Evolutionary conservation across 2,329 filamentous ascomycete genomes (phyloP).

Genomic region (Fusarium sarcochroum): DNA sequence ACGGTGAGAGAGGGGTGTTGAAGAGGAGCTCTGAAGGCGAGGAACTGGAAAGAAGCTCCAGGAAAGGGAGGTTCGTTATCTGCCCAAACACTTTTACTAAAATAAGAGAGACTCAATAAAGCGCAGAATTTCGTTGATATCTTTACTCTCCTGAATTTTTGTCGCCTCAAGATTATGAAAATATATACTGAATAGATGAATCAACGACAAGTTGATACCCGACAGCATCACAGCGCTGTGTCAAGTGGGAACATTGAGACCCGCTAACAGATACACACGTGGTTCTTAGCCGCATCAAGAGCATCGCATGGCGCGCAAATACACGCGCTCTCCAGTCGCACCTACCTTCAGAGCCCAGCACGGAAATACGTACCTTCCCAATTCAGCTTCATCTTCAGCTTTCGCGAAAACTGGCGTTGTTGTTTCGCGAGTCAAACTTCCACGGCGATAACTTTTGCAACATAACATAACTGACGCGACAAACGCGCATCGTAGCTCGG

Average conservation of each 20-base stretch:
- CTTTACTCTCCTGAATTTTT: too few species aligned
- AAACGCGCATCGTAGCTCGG: slow-evolving; percentile 2
- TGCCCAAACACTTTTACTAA: not conserved
- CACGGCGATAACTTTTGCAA: slow-evolving; percentile 29
- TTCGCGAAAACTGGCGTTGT: slow-evolving; percentile 40
- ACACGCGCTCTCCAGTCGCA: slow-evolving; percentile 16
- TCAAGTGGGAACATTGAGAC: slow-evolving; percentile 3
- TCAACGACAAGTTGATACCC: slow-evolving; percentile 5
- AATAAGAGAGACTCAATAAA: not conserved
- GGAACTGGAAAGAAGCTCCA: slow-evolving; percentile 22
- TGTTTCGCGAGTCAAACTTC: slow-evolving; percentile 29
- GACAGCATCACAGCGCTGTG: slow-evolving; percentile 14
- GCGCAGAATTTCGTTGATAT: too few species aligned
- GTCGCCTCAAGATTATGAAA: not conserved
- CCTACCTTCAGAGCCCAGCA: slow-evolving; percentile 6
- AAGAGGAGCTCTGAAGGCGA: slow-evolving; percentile 9
- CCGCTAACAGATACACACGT: not conserved
- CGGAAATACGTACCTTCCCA: slow-evolving; percentile 28
- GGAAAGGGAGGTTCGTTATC: slow-evolving; percentile 1
- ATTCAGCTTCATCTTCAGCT: slow-evolving; percentile 30
- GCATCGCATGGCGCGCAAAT: slow-evolving; percentile 11
- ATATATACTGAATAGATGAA: not conserved
- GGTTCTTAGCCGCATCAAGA: slow-evolving; percentile 2
- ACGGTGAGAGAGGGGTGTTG: slow-evolving; percentile 11
- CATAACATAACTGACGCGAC: not conserved